Evolutionary conservation across 108 stramenopile species (phyloP), one percentile per base, ranked within the genome.

Genomic region (Mayamaea pseudoterrestris): DNA sequence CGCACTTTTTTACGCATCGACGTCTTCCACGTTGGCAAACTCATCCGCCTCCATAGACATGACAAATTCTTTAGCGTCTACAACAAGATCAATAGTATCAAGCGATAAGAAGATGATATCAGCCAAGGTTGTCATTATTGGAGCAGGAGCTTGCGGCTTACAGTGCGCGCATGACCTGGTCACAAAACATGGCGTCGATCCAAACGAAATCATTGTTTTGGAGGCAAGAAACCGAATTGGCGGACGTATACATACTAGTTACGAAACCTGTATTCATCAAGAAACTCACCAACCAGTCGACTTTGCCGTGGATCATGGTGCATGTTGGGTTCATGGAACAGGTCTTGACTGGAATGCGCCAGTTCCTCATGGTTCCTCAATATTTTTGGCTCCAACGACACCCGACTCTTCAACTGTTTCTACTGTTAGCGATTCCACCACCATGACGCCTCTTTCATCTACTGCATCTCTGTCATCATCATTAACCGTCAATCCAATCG

Each of bases 181-280:
- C 26, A 18, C 20, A 2, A 32, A 52, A 11, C 5, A 22, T 4
- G 24, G 25, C 11, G 23, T 42, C n/a, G 35, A 36, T 12, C 22
- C 13, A 2, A 13, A 41, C 9, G 27, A 50, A 34, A 6, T 65
- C 21, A 18, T 60, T 13, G 46, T 76, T 39, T 34, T 73, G 26
- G 74, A 80, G 51, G 71, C 65, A 5, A 53, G 79, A 18, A 48
- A 73, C 50, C 68, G 79, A 3, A 47, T 68, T 13, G 79, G 79
- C 13, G 79, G 79, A 23, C 46, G 74, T 1, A 53, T 75, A 6
- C 27, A 31, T 16, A 65, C 74, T 9, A 50, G 31, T 20, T 30
- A 45, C 27, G 39, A 37, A 18, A 0, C 11, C n/a, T 17, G 29
- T 41, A 23, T 20, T 44, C 5, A n/a, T 23, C 6, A 24, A 20